phyloP scores from a whole-genome alignment of 805 yeast species.

The Hanseniaspora taiwanica region DNA sequence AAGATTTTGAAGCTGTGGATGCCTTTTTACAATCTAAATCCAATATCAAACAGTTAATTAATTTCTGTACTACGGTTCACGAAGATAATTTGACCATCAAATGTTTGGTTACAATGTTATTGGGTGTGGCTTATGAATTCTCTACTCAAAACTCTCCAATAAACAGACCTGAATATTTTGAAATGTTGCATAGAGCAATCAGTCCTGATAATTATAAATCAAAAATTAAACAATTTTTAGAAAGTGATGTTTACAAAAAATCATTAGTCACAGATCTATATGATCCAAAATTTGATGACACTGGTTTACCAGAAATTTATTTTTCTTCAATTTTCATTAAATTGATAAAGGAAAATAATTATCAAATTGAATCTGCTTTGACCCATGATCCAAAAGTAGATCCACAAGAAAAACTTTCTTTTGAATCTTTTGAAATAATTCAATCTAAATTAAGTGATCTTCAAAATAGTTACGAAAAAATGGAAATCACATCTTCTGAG shows the following conservation, averaged over 20 bases:
- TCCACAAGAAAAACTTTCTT: conserved; percentile 54
- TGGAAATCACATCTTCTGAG: conserved; percentile 20
- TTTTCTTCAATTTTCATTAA: conserved; percentile 52
- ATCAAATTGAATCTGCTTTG: conserved; percentile 56
- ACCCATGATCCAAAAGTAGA: conserved; percentile 63
- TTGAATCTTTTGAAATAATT: conserved; percentile 32
- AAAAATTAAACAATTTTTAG: conserved; percentile 60
- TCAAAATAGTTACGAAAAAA: conserved; percentile 16
- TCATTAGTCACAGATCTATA: conserved; percentile 40
- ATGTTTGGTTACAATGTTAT: conserved; percentile 55
- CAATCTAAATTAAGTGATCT: conserved; percentile 25
- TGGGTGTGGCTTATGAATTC: conserved; percentile 77
- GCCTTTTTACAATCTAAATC: conserved; percentile 61
- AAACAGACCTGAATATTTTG: conserved; percentile 44
- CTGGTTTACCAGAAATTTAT: conserved; percentile 80
- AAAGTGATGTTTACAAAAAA: conserved; percentile 38
- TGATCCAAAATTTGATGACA: conserved; percentile 48
- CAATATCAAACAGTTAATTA: conserved; percentile 50
- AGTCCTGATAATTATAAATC: conserved; percentile 72
- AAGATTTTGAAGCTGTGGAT: conserved; percentile 59
- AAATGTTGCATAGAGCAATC: conserved; percentile 51
- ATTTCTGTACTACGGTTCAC: conserved; percentile 43
- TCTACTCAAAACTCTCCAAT: conserved; percentile 45
- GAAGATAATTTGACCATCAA: conserved; percentile 47
- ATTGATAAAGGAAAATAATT: conserved; percentile 55